phyloP scores from a whole-genome alignment of 345 rosid species.

The Boechera retrofracta region DNA sequence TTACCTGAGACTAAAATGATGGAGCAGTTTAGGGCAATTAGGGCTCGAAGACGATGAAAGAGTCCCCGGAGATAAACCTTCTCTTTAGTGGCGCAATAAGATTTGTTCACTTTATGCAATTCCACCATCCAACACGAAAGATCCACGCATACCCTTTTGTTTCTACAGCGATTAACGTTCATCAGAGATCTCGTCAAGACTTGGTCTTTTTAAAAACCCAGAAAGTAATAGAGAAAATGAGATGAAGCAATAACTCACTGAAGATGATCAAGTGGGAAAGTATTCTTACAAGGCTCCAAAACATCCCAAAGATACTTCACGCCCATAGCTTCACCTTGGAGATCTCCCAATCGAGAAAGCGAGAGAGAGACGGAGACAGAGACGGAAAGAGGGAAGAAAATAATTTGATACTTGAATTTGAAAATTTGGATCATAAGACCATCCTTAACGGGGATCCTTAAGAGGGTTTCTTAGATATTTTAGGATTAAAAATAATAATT shows the following conservation, averaged over 20 bases:
- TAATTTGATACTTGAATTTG: slow-evolving; percentile 23
- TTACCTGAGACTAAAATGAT: slow-evolving; percentile 77
- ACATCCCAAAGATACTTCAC: slow-evolving; percentile 91
- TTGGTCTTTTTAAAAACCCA: neutral
- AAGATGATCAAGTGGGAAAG: slow-evolving; percentile 78
- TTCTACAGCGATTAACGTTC: slow-evolving; percentile 48
- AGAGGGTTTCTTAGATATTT: no score
- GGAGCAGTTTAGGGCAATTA: slow-evolving; percentile 84
- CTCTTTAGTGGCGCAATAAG: slow-evolving; percentile 58
- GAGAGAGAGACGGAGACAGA: neutral
- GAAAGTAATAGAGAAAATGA: slow-evolving; percentile 13
- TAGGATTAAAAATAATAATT: no score
- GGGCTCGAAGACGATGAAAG: slow-evolving; percentile 91
- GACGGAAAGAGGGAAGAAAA: neutral
- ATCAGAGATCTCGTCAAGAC: slow-evolving; percentile 1
- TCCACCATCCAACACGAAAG: slow-evolving; percentile 98
- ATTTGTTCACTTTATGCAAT: slow-evolving; percentile 68
- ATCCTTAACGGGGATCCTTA: no score
- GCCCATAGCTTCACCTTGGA: slow-evolving; percentile 55
- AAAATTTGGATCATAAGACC: neutral
- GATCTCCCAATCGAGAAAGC: neutral
- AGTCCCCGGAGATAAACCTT: slow-evolving; percentile 73
- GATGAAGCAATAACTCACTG: slow-evolving; percentile 51
- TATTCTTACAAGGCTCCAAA: slow-evolving; percentile 90
- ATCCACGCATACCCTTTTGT: slow-evolving; percentile 89